Evolutionary conservation across 2,329 filamentous ascomycete species (phyloP).

Genomic region (Magnaporthales sp.): DNA sequence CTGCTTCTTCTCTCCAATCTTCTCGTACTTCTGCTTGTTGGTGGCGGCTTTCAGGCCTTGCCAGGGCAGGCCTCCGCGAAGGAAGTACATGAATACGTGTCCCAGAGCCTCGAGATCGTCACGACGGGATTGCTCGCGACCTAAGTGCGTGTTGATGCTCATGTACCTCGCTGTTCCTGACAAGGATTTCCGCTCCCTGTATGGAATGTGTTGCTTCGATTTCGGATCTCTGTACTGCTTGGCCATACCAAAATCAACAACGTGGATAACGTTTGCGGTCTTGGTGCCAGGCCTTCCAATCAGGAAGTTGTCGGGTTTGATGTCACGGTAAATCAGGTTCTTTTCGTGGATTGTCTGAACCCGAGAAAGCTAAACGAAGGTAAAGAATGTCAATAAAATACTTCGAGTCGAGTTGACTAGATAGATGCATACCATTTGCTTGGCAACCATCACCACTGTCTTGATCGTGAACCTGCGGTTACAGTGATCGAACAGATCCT

Average conservation of each 20-base stretch:
- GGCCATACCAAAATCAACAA: slow-evolving; percentile 96
- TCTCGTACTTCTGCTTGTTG: slow-evolving; percentile 99
- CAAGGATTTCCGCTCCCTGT: slow-evolving; percentile 99
- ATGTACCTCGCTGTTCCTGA: slow-evolving; percentile 98
- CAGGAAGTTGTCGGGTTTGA: slow-evolving; percentile 99
- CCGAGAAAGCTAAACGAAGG: slow-evolving; percentile 51
- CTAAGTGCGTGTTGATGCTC: slow-evolving; percentile 96
- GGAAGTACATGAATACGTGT: slow-evolving; percentile 99
- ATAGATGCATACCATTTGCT: slow-evolving; percentile 68
- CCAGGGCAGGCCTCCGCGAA: slow-evolving; percentile 96
- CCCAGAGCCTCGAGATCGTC: slow-evolving; percentile 99
- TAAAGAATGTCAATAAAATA: neutral
- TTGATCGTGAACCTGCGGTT: slow-evolving; percentile 99
- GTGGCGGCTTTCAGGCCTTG: slow-evolving; percentile 97
- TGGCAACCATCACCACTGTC: slow-evolving; percentile 91
- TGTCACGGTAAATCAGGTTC: slow-evolving; percentile 98
- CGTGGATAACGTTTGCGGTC: slow-evolving; percentile 98
- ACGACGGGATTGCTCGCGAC: slow-evolving; percentile 88
- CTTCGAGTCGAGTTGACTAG: neutral
- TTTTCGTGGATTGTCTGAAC: slow-evolving; percentile 99
- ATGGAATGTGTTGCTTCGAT: slow-evolving; percentile 99
- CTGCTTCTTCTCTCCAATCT: slow-evolving; percentile 99
- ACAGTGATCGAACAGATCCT: slow-evolving; percentile 99
- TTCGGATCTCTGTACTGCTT: slow-evolving; percentile 99
- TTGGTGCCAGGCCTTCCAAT: slow-evolving; percentile 85